Base-by-base conservation (phyloP, 192 early-diverging fungal species). In the Backusella circina region DNA sequence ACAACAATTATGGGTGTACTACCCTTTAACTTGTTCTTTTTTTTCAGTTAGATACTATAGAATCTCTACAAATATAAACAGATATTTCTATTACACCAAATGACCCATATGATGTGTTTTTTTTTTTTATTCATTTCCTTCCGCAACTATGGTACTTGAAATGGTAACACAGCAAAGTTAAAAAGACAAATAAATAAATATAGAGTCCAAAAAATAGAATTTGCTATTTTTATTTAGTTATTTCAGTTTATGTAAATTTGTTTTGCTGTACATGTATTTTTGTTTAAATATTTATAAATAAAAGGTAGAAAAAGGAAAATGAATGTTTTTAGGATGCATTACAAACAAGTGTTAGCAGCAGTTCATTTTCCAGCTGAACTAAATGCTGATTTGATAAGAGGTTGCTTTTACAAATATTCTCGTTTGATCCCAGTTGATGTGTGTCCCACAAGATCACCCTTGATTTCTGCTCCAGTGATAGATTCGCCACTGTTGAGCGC, bases 361-460 rank as follows among this genome's bases (percentile, higher is more conserved):
- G 54, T 1, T 57, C 23, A 30, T 79, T 79, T 74, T 79, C 77
- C 18, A 79, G 7, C 39, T 38, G 50, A n/a, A 79, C 73, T 15
- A 70, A 33, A 44, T 74, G 51, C 26, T 68, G 72, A 32, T 67
- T 74, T 28, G 73, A 69, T 70, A 75, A 79, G 15, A 54, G 31
- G 7, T 67, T 74, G 23, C 54, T 54, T n/a, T 35, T 28, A 50
- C 77, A 79, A 13, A 39, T 71, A 30, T 70, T 68, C 39, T 79
- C 72, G 39, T 70, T 68, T n/a, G 74, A 57, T 36, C 77, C 77
- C 18, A 79, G 66, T 41, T 75, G 73, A 21, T 69, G 73, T 12
- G 65, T 65, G n/a, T 79, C 73, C 77, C 77, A 79, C 18, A 79
- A 65, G 31, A 50, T 18, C 5, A 75, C 37, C 18, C 73, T 51